Evolutionary conservation across 495 filamentous ascomycete genomes (phyloP), one percentile per base, ranked within the genome.

Genomic region (Penicillium lividum): DNA sequence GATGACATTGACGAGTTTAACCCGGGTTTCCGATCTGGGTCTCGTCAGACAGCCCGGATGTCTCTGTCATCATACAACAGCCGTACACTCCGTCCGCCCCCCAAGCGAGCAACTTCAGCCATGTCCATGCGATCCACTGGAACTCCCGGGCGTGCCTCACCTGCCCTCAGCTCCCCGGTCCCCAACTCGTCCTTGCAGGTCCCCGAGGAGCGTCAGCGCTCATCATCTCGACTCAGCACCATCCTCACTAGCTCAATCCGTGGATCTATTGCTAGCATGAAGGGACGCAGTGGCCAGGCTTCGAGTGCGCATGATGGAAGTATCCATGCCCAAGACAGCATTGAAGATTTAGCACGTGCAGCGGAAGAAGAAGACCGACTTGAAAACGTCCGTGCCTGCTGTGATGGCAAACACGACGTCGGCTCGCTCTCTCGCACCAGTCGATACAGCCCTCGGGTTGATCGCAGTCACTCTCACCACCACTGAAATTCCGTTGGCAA

Each of bases 341-440:
- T 86, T 7, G 92, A 96, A 62, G 91, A 96, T 67, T 64, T 96
- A 33, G 79, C 89, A 56, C 80, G 85, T 61, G 89, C 91, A 66
- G 74, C 78, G 56, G 87, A 92, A 61, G 90, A 96, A 57, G 75
- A 84, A 15, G 90, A 92, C 65, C 78, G 86, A 56, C 79, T 98
- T 62, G 95, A 97, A 76, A 97, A 98, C 68, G 94, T 98, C 49
- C 82, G 94, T 69, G 93, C 92, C 53, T 98, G 94, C 76, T 98
- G 94, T 73, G 94, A 97, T 84, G 94, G 91, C 61, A 93, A 90
- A 31, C 78, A 81, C 54, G 77, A 81, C 57, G 80, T 83, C 43
- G 69, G 79, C 49, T 80, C 79, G 30, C 72, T 83, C 13, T 72
- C 76, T 10, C 71, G 79, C 49, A 77, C 66, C 16, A 78, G 77